Base-by-base conservation (phyloP, 331 rosid genomes). In the Cydonia oblonga region DNA sequence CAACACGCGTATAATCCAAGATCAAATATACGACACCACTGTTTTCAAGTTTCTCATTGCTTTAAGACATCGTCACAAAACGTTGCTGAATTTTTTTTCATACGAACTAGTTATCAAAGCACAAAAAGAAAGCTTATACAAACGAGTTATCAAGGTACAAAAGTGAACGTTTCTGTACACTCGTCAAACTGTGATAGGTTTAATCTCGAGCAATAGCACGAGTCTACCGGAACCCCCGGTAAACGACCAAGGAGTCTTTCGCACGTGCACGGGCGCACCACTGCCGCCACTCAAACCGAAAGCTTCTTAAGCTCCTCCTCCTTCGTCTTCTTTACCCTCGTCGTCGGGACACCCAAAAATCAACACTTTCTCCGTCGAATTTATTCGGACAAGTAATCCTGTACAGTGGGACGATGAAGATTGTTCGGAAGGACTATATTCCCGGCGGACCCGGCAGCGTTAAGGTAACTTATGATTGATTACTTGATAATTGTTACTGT, bases 381-480 rank as follows among this genome's bases (percentile, higher is more conserved):
- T 38, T 49, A 59, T 38, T 60, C 13, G 9, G n/a, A 40, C 13
- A 12, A 59, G 54, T 23, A 70, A 24, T 57, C 19, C 38, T 15
- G 6, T 42, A 23, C 33, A 46, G 7, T 6, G 7, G 30, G 66
- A 28, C 13, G 74, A 95, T 91, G 99, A 95, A 15, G 82, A 95
- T 95, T 82, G 96, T 95, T 38, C 96, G 90, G 28, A 88, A 46
- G 78, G 91, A 91, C 80, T 32, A 80, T 15, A 85, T 81, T 2
- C 87, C 75, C 18, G 30, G 89, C 70, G 99, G 99, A 68, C 88
- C 99, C 53, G 99, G 99, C n/a, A 89, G 95, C 83, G 96, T 95
- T 49, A 95, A 95, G 97, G 99, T 93, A 22, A 26, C 25, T 51
- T 60, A 15, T 38, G 22, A 49, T 70, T 65, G 61, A 11, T 64